Base-by-base conservation (phyloP, 306 rosid species). In the Hippophae rhamnoides region DNA sequence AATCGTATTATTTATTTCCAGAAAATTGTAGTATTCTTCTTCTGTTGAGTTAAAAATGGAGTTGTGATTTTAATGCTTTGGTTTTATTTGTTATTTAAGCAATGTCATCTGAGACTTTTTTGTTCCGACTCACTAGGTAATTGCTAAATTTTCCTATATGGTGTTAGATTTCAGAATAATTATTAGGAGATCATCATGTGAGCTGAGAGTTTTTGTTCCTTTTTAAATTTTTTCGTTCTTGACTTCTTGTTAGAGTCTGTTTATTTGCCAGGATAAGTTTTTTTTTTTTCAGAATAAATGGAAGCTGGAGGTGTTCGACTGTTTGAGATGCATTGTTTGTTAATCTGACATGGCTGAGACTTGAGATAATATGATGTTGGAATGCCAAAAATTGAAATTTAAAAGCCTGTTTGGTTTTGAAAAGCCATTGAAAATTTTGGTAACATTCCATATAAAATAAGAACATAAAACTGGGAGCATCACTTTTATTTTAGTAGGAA, bases 251-350 rank as follows among this genome's bases (percentile, higher is more conserved):
- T 1, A 41, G 10, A 10, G 47, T 62, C 14, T 14, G 48, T 3
- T 49, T 41, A 27, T 11, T 47, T 40, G 31, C 46, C 50, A 0
- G 66, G 47, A 46, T 27, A 61, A 61, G 31, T 8, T 61, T 41
- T 23, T 62, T 13, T 53, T 14, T 51, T 62, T 13, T 9, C 7
- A 3, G 9, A 25, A 51, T 11, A 63, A 14, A 12, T 49, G 53
- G n/a, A 12, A n/a, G n/a, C 14, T 5, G 7, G 41, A 31, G 13
- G 23, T 12, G 45, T 43, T 27, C 42, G 26, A 41, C 10, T 63
- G 44, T 11, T 51, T 63, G 58, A 52, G 51, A 63, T 23, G 52
- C 42, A 52, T 63, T 63, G 42, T 63, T 63, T 31, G 38, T 31
- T 31, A 58, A 52, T 41, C 52, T 23, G 58, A 43, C 43, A 41